These are phyloP conservation scores for Echria macrotheca DNA, from an alignment of 495 filamentous ascomycete genomes.

Conservation along the genomic window DNA sequence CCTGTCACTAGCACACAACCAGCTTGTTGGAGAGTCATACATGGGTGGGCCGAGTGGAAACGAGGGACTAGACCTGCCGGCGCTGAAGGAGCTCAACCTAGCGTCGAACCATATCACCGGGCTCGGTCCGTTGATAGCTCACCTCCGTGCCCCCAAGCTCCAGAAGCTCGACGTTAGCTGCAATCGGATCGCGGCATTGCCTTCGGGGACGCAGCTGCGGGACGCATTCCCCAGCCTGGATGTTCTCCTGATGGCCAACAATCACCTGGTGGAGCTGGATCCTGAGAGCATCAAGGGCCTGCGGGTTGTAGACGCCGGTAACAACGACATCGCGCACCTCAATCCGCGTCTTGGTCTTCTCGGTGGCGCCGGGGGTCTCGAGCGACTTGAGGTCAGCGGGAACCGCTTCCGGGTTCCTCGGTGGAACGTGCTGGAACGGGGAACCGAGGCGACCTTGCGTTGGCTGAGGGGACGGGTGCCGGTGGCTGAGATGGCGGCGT, in stretches of 20 bases:
- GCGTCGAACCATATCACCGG: conserved; percentile 61
- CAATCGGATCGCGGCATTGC: conserved; percentile 68
- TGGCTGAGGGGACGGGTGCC: conserved; percentile 79
- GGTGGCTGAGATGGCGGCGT: conserved; percentile 52
- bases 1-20: conserved; percentile 76
- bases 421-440: conserved; percentile 78
- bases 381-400: conserved; percentile 60
- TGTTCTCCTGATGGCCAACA: conserved; percentile 67
- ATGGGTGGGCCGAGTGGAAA: conserved; percentile 36
- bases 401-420: conserved; percentile 85
- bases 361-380: conserved; percentile 48
- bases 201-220: conserved; percentile 44
- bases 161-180: conserved; percentile 71
- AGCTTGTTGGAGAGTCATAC: conserved; percentile 55
- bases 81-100: conserved; percentile 69
- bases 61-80: conserved; percentile 60
- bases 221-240: conserved; percentile 60
- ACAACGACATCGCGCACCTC: conserved; percentile 74
- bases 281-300: conserved; percentile 72
- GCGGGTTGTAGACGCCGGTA: conserved; percentile 67
- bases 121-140: conserved; percentile 54
- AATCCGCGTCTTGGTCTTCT: conserved; percentile 74
- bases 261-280: conserved; percentile 63
- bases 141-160: conserved; percentile 65
- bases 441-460: conserved; percentile 77